A percentile compares a stretch with the other conserved stretches of the same genome.
Conservation (phyloP, 2,329 filamentous ascomycete genomes). For the Chaetomium sp. region DNA sequence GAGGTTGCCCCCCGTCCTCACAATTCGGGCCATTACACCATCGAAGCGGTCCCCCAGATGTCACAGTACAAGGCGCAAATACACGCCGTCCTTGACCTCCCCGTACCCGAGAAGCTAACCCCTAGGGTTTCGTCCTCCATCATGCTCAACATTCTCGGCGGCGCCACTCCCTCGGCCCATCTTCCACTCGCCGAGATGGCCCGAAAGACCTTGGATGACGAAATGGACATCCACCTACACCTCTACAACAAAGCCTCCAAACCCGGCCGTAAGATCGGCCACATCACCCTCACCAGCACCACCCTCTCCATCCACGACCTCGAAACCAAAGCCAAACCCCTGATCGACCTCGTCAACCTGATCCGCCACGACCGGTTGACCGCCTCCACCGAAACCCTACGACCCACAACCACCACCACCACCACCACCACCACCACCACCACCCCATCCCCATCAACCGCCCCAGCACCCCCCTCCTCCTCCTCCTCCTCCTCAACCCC, state of each 20-base stretch:
- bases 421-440: too few species aligned
- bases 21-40: slow-evolving; percentile 94
- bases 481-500: slow-evolving; percentile 42
- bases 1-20: slow-evolving; percentile 82
- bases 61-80: slow-evolving; percentile 94
- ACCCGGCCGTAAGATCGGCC: slow-evolving; percentile 90
- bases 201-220: slow-evolving; percentile 46
- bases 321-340: slow-evolving; percentile 60
- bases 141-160: slow-evolving; percentile 81
- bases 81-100: slow-evolving; percentile 71
- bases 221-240: slow-evolving; percentile 66
- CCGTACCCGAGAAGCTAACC: slow-evolving; percentile 57
- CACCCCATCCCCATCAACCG: background rate
- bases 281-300: slow-evolving; percentile 78
- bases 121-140: slow-evolving; percentile 65
- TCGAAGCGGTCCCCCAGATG: slow-evolving; percentile 81
- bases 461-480: background rate
- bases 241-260: slow-evolving; percentile 91
- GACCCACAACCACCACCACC: slow-evolving; percentile 37
- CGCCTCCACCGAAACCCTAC: slow-evolving; percentile 44
- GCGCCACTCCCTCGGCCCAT: slow-evolving; percentile 66
- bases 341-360: slow-evolving; percentile 66
- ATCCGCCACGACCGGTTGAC: slow-evolving; percentile 59
- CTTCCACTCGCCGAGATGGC: slow-evolving; percentile 51
- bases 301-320: slow-evolving; percentile 65